These are phyloP conservation scores for Mesembryanthemum crystallinum DNA, from an alignment of 148 eudicot genomes.

Conservation along the genomic window DNA sequence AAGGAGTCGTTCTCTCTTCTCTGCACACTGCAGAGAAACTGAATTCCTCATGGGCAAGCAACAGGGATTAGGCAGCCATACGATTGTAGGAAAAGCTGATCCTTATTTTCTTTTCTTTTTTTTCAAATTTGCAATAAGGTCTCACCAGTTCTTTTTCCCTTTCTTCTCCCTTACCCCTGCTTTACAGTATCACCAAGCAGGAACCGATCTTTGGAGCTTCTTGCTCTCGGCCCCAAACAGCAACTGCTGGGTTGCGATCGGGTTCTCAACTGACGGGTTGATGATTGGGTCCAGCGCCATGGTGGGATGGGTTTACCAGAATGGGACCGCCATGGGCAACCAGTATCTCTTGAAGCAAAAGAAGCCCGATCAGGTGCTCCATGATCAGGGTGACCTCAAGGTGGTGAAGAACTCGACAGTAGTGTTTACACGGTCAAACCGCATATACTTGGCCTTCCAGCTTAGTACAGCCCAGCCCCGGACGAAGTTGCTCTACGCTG, in stretches of 20 bases:
- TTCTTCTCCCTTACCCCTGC: too few relatives aligned
- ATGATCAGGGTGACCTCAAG: conserved; percentile 45
- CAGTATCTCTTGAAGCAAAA: conserved; percentile 46
- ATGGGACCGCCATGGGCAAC: conserved; percentile 30
- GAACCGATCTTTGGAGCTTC: conserved; percentile 62
- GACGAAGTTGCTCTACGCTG: conserved; percentile 41
- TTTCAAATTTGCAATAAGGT: too few relatives aligned
- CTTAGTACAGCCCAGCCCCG: conserved; percentile 40
- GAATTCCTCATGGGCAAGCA: too few relatives aligned
- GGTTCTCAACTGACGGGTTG: conserved; percentile 57
- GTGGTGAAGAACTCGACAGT: conserved; percentile 34
- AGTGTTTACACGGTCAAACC: conserved; percentile 21
- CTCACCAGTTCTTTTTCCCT: too few relatives aligned
- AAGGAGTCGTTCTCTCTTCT: too few relatives aligned
- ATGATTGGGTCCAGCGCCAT: conserved; percentile 78
- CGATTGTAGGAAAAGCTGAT: too few relatives aligned
- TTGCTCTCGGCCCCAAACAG: conserved; percentile 58
- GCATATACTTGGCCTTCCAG: conserved; percentile 63
- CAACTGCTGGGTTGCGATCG: conserved; percentile 53
- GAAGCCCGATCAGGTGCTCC: conserved; percentile 30
- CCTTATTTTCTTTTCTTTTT: too few relatives aligned
- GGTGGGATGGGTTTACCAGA: conserved; percentile 63
- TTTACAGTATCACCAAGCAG: conserved; percentile 48
- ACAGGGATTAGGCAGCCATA: too few relatives aligned
- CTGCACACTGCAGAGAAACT: too few relatives aligned